A percentile compares a stretch with the other conserved stretches of the same genome.
Evolutionary conservation across 345 rosid genomes (phyloP).

Genomic region (Pelargonium nanum): DNA sequence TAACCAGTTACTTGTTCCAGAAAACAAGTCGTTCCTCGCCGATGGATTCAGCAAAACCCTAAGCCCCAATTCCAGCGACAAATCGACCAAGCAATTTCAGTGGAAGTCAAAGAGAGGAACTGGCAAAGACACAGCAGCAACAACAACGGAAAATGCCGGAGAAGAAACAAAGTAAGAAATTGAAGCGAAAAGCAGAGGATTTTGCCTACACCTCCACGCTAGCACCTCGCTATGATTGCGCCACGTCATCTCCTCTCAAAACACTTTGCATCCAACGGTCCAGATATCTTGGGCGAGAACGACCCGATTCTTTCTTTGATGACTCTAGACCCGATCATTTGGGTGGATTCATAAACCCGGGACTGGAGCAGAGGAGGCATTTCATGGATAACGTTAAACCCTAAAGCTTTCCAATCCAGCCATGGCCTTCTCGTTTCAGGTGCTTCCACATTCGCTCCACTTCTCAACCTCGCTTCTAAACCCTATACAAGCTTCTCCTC

Average conservation of each 20-base stretch:
- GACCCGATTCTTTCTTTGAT: not conserved
- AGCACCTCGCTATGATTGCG: not conserved
- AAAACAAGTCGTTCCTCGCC: not conserved
- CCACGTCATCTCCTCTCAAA: not conserved
- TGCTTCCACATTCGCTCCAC: not conserved
- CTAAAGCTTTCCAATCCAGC: not conserved
- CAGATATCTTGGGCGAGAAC: not conserved
- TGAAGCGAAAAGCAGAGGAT: not conserved
- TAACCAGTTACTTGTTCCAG: no score
- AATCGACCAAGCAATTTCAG: not conserved
- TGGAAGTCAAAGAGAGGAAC: not conserved
- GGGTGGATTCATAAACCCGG: not conserved
- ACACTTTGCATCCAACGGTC: not conserved
- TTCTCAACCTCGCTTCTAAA: not conserved
- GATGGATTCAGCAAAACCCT: no score
- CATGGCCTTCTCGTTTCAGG: not conserved
- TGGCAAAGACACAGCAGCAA: not conserved
- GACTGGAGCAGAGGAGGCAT: not conserved
- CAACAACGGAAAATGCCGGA: no score
- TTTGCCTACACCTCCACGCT: no score
- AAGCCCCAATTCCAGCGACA: no score
- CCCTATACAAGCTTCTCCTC: not conserved
- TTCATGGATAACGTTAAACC: not conserved
- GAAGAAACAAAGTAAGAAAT: not conserved
- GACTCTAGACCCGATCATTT: not conserved